Evolutionary conservation across 1,284 basidiomycete genomes (phyloP), one percentile per base, ranked within the genome.

Genomic region (Microstroma glucosiphilum): DNA sequence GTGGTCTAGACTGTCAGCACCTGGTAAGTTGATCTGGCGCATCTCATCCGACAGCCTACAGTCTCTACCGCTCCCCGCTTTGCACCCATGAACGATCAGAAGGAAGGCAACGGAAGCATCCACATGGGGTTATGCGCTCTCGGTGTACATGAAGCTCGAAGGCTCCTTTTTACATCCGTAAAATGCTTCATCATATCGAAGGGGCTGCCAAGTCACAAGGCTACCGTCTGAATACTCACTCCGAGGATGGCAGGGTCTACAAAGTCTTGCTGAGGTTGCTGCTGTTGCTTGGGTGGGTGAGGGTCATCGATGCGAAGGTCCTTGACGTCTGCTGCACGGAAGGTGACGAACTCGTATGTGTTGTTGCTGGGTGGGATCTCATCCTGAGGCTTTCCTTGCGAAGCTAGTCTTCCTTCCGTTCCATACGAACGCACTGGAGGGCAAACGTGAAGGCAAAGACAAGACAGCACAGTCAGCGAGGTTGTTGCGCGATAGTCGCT

Each of bases 401-500:
- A 70, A 11, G 79, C 69, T 21, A 88, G 85, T 74, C 90, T 86
- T 63, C 86, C 84, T 79, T 92, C 90, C 6, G 90, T 92, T 42
- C 90, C 90, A 89, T 91, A 90, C 51, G 89, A 91, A 73, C 84
- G 90, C 43, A 92, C 90, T 90, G 67, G 25, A 40, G 56, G 26
- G 43, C 3, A 30, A 53, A 40, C 49, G 46, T 6, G 23, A 12
- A 48, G 46, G 46, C n/a, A 23, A 12, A 48, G 46, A n/a, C 17
- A 12, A 48, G 46, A n/a, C 17, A 7, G 46, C n/a, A 25, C n/a
- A 6, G 26, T 19, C n/a, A 37, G 19, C 6, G 56, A 58, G 40
- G 19, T 15, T 17, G 23, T 6, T 15, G 6, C n/a, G n/a, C 56
- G 53, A 19, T 7, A 19, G 15, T 53, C 17, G 4, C 57, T 17